Evolutionary conservation across 2,329 filamentous ascomycete species (phyloP).

Genomic region (Penicillium sp.): DNA sequence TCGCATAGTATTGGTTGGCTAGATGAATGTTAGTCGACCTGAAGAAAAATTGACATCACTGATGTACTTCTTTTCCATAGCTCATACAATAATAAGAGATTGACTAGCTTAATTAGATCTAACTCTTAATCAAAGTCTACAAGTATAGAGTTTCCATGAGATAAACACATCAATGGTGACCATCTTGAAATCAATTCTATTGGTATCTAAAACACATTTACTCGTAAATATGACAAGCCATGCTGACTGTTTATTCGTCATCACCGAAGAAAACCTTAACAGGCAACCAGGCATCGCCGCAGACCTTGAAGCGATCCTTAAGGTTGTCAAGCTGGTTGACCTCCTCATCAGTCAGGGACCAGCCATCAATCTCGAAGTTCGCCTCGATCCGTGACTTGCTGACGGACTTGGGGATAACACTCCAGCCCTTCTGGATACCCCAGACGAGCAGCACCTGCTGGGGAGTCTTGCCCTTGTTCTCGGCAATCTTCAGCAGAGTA

Average conservation of each 20-base stretch:
- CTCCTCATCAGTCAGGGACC: constrained; percentile 71
- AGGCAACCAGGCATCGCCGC: constrained; percentile 68
- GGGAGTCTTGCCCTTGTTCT: constrained; percentile 56
- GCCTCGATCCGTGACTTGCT: constrained; percentile 69
- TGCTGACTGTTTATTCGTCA: constrained; percentile 60
- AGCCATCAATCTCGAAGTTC: constrained; percentile 76
- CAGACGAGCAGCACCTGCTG: constrained; percentile 63
- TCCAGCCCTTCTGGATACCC: constrained; percentile 78
- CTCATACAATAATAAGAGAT: neutral
- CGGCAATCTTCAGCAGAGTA: constrained; percentile 52
- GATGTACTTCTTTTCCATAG: neutral
- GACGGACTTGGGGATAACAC: constrained; percentile 82
- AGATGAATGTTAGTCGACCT: neutral
- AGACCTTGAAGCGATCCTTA: constrained; percentile 79
- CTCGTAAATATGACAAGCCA: constrained; percentile 10
- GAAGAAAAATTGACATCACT: neutral
- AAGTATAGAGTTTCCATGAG: neutral
- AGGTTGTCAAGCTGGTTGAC: constrained; percentile 66
- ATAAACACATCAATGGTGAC: neutral
- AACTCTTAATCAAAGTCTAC: neutral
- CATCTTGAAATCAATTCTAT: constrained; percentile 9
- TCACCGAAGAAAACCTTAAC: constrained; percentile 81
- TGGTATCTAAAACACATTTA: constrained; percentile 25
- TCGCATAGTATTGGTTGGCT: too few species aligned
- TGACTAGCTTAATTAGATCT: neutral